Conservation (phyloP, 257 asterid genomes). For the Mitragyna speciosa region DNA sequence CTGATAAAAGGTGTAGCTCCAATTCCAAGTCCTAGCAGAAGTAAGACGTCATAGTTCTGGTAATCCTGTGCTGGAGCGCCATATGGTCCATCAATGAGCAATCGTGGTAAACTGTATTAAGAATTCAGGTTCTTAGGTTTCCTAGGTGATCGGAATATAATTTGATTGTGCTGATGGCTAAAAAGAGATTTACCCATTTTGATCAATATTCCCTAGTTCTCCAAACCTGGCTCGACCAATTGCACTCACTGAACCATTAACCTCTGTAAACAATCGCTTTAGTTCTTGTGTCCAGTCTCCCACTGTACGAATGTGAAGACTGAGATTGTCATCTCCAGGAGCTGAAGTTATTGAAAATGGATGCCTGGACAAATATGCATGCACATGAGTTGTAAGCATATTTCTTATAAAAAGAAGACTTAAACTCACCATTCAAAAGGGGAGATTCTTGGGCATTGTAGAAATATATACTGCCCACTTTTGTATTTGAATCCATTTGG, state of each 20-base stretch:
- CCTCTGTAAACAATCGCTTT: constrained; percentile 71
- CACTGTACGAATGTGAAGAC: constrained; percentile 83
- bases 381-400: not conserved
- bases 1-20: constrained; percentile 97
- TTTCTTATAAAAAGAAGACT: not conserved
- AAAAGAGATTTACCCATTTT: constrained; percentile 50
- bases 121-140: constrained; percentile 9
- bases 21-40: constrained; percentile 91
- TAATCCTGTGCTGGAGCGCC: constrained; percentile 96
- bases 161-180: constrained; percentile 8
- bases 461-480: constrained; percentile 83
- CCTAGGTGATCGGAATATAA: not conserved
- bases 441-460: constrained; percentile 81
- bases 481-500: constrained; percentile 85
- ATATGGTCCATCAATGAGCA: constrained; percentile 88
- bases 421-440: constrained; percentile 74
- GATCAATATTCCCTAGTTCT: constrained; percentile 49
- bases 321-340: constrained; percentile 79
- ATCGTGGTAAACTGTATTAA: constrained; percentile 61
- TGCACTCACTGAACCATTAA: constrained; percentile 43
- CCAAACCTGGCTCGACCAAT: constrained; percentile 70
- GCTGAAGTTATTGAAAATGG: constrained; percentile 98
- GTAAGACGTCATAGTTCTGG: constrained; percentile 77
- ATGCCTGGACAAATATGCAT: constrained; percentile 56
- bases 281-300: constrained; percentile 63